Evolutionary conservation across 805 yeast species (phyloP).

Genomic region (Wickerhamomyces kurtzmanii): DNA sequence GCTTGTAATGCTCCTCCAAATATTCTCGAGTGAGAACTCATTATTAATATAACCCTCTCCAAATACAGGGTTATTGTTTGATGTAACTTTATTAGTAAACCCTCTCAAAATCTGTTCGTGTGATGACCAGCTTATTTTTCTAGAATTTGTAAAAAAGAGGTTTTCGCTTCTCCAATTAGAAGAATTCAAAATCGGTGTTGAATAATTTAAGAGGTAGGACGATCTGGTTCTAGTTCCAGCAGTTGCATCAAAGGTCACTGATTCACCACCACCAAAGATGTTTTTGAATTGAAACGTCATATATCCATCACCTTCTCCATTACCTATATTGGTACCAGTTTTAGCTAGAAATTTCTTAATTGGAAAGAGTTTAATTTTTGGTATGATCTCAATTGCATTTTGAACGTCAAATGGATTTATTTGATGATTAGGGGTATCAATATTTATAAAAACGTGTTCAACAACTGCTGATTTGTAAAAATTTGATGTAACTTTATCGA

Average conservation of each 20-base stretch:
- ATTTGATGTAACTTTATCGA: constrained; percentile 34
- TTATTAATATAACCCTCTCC: constrained; percentile 25
- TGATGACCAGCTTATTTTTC: constrained; percentile 41
- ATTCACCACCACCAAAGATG: constrained; percentile 63
- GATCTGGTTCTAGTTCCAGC: constrained; percentile 52
- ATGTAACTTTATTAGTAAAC: constrained; percentile 21
- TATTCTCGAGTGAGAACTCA: constrained; percentile 35
- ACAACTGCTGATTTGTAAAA: constrained; percentile 33
- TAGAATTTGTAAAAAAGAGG: constrained; percentile 36
- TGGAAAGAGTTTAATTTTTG: constrained; percentile 30
- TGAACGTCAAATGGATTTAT: background rate
- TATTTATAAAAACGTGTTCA: constrained; percentile 26
- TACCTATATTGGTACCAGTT: constrained; percentile 93
- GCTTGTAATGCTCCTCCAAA: constrained; percentile 30
- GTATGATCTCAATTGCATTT: constrained; percentile 16
- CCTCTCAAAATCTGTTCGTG: constrained; percentile 46
- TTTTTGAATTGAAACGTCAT: constrained; percentile 60
- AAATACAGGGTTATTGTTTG: constrained; percentile 4
- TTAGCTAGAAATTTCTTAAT: constrained; percentile 68
- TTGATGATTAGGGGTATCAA: constrained; percentile 13
- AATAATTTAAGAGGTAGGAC: constrained; percentile 40
- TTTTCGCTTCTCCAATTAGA: constrained; percentile 45
- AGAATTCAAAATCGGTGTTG: constrained; percentile 37
- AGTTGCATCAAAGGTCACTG: constrained; percentile 42
- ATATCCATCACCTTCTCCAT: constrained; percentile 95